phyloP scores from a whole-genome alignment of 345 rosid genomes.

The Populus pruinosa region DNA sequence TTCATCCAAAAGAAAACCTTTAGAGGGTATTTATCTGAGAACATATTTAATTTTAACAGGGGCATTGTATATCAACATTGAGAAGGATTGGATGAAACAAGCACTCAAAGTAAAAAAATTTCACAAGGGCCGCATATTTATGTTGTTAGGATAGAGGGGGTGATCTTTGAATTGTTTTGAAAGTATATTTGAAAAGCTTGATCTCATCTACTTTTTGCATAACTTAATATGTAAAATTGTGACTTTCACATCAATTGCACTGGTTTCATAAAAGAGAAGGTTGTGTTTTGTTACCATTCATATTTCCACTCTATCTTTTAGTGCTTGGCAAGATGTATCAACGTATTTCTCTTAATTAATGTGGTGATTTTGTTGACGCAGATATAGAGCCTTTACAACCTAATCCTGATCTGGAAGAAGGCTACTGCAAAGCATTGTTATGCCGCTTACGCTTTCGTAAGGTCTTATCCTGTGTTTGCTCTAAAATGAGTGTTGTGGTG shows the following conservation, averaged over 20 bases:
- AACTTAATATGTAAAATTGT: not conserved
- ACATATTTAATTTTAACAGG: not conserved
- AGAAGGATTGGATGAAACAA: not conserved
- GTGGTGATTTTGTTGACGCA: conserved; percentile 34
- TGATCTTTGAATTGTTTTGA: not conserved
- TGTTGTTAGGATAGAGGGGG: not conserved
- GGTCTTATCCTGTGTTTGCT: conserved; percentile 73
- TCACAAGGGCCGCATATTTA: not conserved
- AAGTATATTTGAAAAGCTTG: not conserved
- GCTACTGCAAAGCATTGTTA: conserved; percentile 81
- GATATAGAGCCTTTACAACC: conserved; percentile 82
- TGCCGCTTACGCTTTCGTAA: conserved; percentile 99
- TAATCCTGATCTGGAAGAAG: conserved; percentile 69
- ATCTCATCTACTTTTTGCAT: not conserved
- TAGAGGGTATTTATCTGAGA: conserved; percentile 54
- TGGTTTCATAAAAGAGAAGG: not conserved
- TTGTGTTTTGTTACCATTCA: not conserved
- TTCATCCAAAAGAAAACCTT: conserved; percentile 48
- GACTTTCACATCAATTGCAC: not conserved
- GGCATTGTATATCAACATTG: not conserved
- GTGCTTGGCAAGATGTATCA: not conserved
- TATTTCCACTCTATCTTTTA: not conserved
- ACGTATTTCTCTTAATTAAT: not conserved
- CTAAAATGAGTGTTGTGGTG: conserved; percentile 10
- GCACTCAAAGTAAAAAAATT: not conserved